Base-by-base conservation (phyloP, 1,139 yeast genomes). In the Sugiyamaella paludigena region DNA sequence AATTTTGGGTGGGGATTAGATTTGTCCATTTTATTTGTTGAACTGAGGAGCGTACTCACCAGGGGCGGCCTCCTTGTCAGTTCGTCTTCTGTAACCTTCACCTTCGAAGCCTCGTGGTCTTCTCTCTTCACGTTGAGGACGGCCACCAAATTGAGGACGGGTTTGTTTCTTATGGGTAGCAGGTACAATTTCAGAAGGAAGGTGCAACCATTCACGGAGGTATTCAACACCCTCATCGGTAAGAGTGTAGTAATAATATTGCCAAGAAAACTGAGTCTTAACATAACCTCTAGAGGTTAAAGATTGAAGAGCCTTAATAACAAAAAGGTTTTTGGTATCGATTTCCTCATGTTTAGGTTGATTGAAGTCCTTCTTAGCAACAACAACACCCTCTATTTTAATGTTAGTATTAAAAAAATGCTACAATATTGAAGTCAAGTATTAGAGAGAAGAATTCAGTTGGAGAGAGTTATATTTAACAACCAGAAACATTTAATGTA, bases 181-280 rank as follows among this genome's bases (percentile, higher is more conserved):
- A 74, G 99, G 99, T 75, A 91, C 94, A 77, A 92, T 86, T 78
- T 91, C 96, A 76, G 86, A 94, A 78, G 98, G 98, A 71, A 92
- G 84, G 84, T 91, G 91, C 77, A 92, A 86, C 87, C 91, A 95
- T 74, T 87, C 88, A 81, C 98, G 87, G 75, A 92, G 87, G 87
- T 81, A 92, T 74, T 89, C 96, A 64, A 94, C 94, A 84, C 99
- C 99, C 79, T 87, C 96, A 75, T 94, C 98, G 74, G 98, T 92
- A 76, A 94, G 87, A 82, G 98, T 89, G 95, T 94, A 94, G 96
- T 92, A 94, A 82, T 92, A 94, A 84, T 88, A 88, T 86, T 91
- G 97, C 99, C 99, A 92, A 71, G 98, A 92, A 86, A 92, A 92
- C 80, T 91, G 98, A 70, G 99, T 92, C 87, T 91, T 89, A 78